Conservation (phyloP, 306 rosid species). For the Acacia confusa region DNA sequence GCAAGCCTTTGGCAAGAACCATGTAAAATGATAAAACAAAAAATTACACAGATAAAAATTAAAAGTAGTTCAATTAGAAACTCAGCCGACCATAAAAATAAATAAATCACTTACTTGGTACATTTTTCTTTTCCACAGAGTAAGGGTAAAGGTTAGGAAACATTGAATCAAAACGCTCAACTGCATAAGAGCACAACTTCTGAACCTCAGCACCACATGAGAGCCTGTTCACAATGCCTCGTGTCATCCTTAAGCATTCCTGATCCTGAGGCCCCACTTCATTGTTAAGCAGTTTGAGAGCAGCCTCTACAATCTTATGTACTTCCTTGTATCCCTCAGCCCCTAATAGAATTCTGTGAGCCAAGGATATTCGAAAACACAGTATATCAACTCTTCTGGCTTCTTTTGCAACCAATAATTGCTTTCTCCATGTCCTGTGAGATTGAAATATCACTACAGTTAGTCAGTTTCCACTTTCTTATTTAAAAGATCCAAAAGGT, state of each 20-base stretch:
- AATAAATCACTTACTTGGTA: slow-evolving; percentile 53
- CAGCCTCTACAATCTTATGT: slow-evolving; percentile 59
- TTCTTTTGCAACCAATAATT: slow-evolving; percentile 74
- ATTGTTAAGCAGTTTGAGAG: slow-evolving; percentile 53
- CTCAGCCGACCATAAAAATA: slow-evolving; percentile 14
- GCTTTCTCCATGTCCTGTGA: slow-evolving; percentile 85
- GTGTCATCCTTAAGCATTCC: slow-evolving; percentile 66
- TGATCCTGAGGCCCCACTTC: slow-evolving; percentile 83
- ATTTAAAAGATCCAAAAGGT: not conserved
- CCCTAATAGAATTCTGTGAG: slow-evolving; percentile 70
- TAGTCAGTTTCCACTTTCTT: slow-evolving; percentile 5
- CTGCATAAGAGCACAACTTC: slow-evolving; percentile 72
- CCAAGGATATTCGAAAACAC: slow-evolving; percentile 61
- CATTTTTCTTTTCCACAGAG: slow-evolving; percentile 45
- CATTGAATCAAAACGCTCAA: slow-evolving; percentile 62
- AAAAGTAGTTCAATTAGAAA: not conserved
- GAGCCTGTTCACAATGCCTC: slow-evolving; percentile 88
- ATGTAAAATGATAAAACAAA: not conserved
- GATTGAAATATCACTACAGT: slow-evolving; percentile 33
- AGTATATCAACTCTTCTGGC: slow-evolving; percentile 90
- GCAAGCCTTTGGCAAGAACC: slow-evolving; percentile 13
- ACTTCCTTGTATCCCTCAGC: slow-evolving; percentile 55
- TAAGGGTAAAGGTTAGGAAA: slow-evolving; percentile 38
- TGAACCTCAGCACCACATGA: slow-evolving; percentile 88
- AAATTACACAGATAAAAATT: not conserved